A percentile compares a stretch with the other conserved stretches of the same genome.
Evolutionary conservation across 306 rosid species (phyloP).

Genomic region (Delonix regia): DNA sequence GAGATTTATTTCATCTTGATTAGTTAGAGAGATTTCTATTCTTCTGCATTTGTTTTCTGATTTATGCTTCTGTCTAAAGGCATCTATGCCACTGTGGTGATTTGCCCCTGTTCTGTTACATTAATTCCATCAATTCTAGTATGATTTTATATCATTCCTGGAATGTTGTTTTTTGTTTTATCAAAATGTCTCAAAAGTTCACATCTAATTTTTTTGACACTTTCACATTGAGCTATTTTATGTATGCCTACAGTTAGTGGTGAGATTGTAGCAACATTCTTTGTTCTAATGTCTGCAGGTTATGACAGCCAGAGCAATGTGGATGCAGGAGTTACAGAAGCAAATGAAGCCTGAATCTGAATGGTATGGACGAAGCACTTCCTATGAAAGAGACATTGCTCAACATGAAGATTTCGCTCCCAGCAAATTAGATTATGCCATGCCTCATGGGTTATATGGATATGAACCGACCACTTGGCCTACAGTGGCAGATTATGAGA

Average conservation of each 20-base stretch:
- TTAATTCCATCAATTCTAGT: no score
- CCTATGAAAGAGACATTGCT: slow-evolving; percentile 47
- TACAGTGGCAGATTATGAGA: slow-evolving; percentile 46
- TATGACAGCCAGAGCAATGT: slow-evolving; percentile 76
- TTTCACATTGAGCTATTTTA: slow-evolving; percentile 11
- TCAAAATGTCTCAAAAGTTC: slow-evolving; percentile 3
- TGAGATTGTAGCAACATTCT: slow-evolving; percentile 2
- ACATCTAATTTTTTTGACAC: not conserved
- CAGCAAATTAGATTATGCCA: slow-evolving; percentile 42
- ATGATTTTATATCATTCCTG: no score
- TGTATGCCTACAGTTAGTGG: not conserved
- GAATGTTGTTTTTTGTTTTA: no score
- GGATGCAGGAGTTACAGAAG: slow-evolving; percentile 95
- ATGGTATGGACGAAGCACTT: slow-evolving; percentile 51
- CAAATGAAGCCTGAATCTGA: slow-evolving; percentile 60
- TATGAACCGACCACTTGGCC: slow-evolving; percentile 49
- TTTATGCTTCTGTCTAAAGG: no score
- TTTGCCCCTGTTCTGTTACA: no score
- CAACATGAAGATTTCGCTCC: slow-evolving; percentile 51
- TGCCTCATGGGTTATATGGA: slow-evolving; percentile 36
- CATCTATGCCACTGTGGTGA: no score
- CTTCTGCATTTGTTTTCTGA: no score
- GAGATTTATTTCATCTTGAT: no score
- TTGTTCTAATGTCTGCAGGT: slow-evolving; percentile 56
- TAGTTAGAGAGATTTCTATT: no score